Base-by-base conservation (phyloP, 176 grass and related monocot genomes). In the Bromus sterilis region DNA sequence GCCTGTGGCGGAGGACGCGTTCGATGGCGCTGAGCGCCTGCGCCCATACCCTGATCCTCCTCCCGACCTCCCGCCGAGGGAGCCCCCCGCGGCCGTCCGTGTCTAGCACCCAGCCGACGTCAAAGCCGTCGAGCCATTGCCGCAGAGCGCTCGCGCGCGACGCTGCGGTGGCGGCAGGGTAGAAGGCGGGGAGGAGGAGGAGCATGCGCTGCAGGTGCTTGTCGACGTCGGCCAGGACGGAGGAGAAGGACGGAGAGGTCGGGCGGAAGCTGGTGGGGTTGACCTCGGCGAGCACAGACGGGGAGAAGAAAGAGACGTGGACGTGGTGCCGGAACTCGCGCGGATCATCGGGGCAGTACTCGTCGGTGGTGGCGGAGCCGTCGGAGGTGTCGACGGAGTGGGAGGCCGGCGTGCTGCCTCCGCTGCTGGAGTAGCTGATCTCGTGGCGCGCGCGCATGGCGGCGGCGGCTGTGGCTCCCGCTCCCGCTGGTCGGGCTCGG, bases 371-470 rank as follows among this genome's bases (percentile, higher is more conserved):
- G 80, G 44, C 58, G 49, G 60, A 84, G 5, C 37, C 81, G 68
- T 88, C 81, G 68, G 84, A 81, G 76, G 81, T 84, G n/a, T 88
- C 86, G 15, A 10, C 4, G 11, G 80, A 87, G 2, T 34, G 26
- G 28, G 75, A 35, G 20, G 21, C 16, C 15, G 86, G 46, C 68
- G 76, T 80, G 67, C 68, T 67, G 59, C 59, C 30, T 20, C 76
- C 46, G 36, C 86, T 49, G 85, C 78, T 66, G 25, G 25, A 76
- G n/a, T n/a, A n/a, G 53, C 21, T 33, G 79, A 77, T 62, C 33
- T 82, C 33, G 31, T 59, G 30, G 62, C 21, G 1, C 11, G 15
- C 10, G 0, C 4, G 5, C 83, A 78, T 78, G 37, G 75, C 75
- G 21, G 31, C 23, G 14, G 20, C 33, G 9, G 16, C 13, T 0